Evolutionary conservation across 139 green algal species (phyloP).

Genomic region (Coelastrella sp.): DNA sequence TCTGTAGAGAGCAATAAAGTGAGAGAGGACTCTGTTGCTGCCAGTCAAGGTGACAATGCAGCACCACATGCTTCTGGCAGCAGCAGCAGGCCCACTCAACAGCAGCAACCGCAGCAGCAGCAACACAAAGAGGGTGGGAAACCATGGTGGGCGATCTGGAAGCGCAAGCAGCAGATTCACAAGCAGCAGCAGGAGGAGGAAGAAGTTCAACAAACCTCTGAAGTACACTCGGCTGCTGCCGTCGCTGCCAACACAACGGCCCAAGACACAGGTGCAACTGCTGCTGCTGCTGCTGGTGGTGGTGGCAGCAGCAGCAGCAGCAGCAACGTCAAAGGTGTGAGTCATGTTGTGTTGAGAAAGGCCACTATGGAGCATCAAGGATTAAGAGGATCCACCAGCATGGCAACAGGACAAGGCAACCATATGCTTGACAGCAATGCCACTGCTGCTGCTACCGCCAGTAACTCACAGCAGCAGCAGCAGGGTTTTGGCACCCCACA

Average conservation of each 20-base stretch:
- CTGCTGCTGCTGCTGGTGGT: neutral
- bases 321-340: neutral
- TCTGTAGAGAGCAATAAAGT: neutral
- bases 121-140: neutral
- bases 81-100: slow-evolving; percentile 8
- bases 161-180: neutral
- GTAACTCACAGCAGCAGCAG: neutral
- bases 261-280: neutral
- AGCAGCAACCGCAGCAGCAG: slow-evolving; percentile 43
- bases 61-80: neutral
- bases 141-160: slow-evolving; percentile 24
- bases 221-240: neutral
- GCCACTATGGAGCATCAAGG: neutral
- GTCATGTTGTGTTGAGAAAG: neutral
- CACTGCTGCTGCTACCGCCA: neutral
- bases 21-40: neutral
- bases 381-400: neutral
- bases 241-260: neutral
- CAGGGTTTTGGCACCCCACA: neutral
- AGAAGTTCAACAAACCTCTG: neutral
- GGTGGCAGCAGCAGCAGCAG: slow-evolving; percentile 22
- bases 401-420: too few species aligned
- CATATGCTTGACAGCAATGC: too few species aligned
- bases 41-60: neutral
- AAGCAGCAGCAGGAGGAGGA: neutral